Conservation (phyloP, 2,329 filamentous ascomycete genomes). For the Fusarium domesticum region DNA sequence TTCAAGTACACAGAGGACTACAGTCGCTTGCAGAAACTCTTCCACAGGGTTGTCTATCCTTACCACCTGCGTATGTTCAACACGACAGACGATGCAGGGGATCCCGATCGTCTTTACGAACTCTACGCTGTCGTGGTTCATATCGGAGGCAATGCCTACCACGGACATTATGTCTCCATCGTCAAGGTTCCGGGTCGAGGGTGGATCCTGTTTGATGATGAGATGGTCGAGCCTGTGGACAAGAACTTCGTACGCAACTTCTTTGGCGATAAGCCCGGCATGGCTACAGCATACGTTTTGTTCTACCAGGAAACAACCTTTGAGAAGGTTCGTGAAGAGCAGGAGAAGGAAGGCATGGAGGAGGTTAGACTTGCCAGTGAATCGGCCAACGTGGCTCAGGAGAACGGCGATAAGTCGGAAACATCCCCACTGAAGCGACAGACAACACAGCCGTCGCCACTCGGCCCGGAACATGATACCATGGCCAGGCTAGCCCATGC, state of each 20-base stretch:
- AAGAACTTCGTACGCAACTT: conserved; percentile 96
- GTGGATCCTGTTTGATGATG: conserved; percentile 95
- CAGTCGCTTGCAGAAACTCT: conserved; percentile 89
- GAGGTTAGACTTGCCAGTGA: conserved; percentile 57
- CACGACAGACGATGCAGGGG: conserved; percentile 91
- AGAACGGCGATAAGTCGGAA: conserved; percentile 46
- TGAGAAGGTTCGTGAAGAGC: conserved; percentile 68
- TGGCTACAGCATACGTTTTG: conserved; percentile 92
- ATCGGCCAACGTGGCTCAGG: conserved; percentile 54
- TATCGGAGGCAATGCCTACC: conserved; percentile 93
- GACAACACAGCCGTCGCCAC: conserved; percentile 46
- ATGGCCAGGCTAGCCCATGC: conserved; percentile 64
- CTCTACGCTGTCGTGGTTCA: conserved; percentile 96
- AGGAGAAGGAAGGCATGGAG: conserved; percentile 73
- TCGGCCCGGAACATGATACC: conserved; percentile 47
- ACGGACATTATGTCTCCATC: conserved; percentile 96
- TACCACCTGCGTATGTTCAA: conserved; percentile 97
- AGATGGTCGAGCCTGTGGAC: conserved; percentile 97
- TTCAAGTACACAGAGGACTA: conserved; percentile 99
- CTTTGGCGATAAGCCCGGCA: conserved; percentile 86
- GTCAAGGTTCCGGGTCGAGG: conserved; percentile 96
- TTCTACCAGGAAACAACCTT: conserved; percentile 92
- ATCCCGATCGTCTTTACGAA: conserved; percentile 92
- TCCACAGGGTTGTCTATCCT: conserved; percentile 94
- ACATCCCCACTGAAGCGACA: conserved; percentile 46